Base-by-base conservation (phyloP, 306 rosid species). In the Sicyos baderoa region DNA sequence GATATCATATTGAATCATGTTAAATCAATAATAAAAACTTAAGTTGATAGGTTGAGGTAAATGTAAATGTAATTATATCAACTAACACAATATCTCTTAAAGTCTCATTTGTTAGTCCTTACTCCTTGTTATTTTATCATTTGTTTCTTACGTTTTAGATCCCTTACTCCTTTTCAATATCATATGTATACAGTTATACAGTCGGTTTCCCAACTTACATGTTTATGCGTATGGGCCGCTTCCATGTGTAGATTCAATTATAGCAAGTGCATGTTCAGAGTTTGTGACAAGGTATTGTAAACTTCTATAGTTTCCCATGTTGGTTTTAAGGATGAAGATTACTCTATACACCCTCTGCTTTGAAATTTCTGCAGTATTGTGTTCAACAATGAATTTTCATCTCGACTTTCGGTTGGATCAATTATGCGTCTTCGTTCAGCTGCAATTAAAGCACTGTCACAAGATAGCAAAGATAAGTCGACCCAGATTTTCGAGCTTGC, bases 151-250 rank as follows among this genome's bases (percentile, higher is more conserved):
- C 65, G 23, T 55, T 70, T 57, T 67, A 66, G 37, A 25, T 45
- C 18, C 22, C 13, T 65, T 19, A 65, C 49, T 55, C 22, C 63
- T 67, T 71, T 70, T 45, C 23, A 74, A 71, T 45, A 60, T 81
- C 75, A 5, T 65, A 21, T 65, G 6, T 45, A 42, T 5, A 61
- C 84, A 91, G 96, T 85, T 91, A 53, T 82, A 84, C 77, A 51
- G 72, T 25, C 91, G 80, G 51, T 91, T 78, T 81, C 85, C 87
- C 25, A 87, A 86, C 78, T 80, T 91, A 71, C 97, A 79, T 69
- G 97, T 91, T 77, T 91, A 89, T 72, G 79, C 96, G 64, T 91
- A 82, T 72, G 97, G 97, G 68, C 84, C 96, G 47, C 97, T 91
- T 79, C 97, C 97, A 37, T 91, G 97, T 80, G 84, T 89, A 77